Base-by-base conservation (phyloP, 495 filamentous ascomycete species). In the Parachaetomium inaequale region DNA sequence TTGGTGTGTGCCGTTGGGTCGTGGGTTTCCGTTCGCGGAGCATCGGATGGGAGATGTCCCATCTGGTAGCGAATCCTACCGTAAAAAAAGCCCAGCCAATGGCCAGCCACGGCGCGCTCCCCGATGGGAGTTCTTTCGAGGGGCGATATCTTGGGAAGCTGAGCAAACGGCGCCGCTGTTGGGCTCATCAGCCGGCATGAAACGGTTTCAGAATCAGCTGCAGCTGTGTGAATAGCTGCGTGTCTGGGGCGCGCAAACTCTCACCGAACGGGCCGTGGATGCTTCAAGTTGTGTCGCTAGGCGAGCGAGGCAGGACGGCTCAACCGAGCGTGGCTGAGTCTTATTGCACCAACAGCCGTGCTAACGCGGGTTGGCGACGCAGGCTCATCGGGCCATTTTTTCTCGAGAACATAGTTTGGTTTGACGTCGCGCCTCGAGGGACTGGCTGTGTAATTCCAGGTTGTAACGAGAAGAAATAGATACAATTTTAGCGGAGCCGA, bases 161-260 rank as follows among this genome's bases (percentile, higher is more conserved):
- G 45, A 49, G n/a, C 15, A 21, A 26, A 49, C 5, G 15, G 23
- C 2, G 8, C 10, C 45, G 19, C 7, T 38, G 25, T 6, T 3
- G 28, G 23, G 6, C 14, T 31, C 12, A 14, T 7, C 6, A 26
- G 11, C 12, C 21, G 2, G 34, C 19, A 40, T 42, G 53, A 55
- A 55, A 40, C 52, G 52, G 52, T 55, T 55, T 55, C 52, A 55
- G 34, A 40, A 25, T 40, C 40, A 38, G 23, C 19, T n/a, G 21
- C 15, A 32, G 52, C 19, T 38, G 50, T 5, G 49, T n/a, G 17
- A 5, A 51, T 31, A 12, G 28, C 4, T 4, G 49, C 49, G 17
- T n/a, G 25, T 14, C 25, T 51, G 49, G 17, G 49, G 49, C 28
- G 31, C 49, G 14, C 34, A 36, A 6, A 36, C 34, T 11, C 34